Evolutionary conservation across 2,329 filamentous ascomycete genomes (phyloP).

Genomic region (Clarireedia paspali): DNA sequence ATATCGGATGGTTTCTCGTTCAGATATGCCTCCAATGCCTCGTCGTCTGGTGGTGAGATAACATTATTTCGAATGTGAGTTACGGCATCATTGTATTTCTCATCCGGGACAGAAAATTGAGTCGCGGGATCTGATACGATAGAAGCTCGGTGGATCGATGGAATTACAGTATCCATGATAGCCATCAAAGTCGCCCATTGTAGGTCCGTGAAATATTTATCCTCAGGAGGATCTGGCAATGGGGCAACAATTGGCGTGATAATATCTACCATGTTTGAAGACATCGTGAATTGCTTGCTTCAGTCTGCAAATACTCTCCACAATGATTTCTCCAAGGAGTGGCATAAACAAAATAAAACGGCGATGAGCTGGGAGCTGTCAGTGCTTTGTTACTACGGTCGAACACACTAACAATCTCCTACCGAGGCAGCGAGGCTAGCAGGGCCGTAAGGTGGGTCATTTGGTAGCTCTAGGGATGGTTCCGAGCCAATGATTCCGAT

Average conservation of each 20-base stretch:
- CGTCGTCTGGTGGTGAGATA: slow-evolving; percentile 33
- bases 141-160: slow-evolving; percentile 43
- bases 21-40: slow-evolving; percentile 45
- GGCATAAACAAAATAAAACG: neutral
- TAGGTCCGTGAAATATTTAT: slow-evolving; percentile 36
- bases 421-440: too few relatives aligned
- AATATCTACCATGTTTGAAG: slow-evolving; percentile 1
- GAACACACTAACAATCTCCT: too few relatives aligned
- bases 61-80: slow-evolving; percentile 32
- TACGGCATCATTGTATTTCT: slow-evolving; percentile 42
- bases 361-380: neutral
- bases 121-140: slow-evolving; percentile 21
- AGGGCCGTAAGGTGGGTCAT: too few relatives aligned
- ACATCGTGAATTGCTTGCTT: neutral
- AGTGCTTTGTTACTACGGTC: too few relatives aligned
- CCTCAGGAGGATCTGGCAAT: slow-evolving; percentile 23
- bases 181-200: slow-evolving; percentile 49
- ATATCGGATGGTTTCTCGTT: slow-evolving; percentile 43
- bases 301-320: neutral
- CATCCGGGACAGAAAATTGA: slow-evolving; percentile 38
- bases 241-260: slow-evolving; percentile 16
- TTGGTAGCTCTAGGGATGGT: too few relatives aligned
- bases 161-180: slow-evolving; percentile 51
- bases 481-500: too few relatives aligned
- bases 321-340: neutral